Conservation (phyloP, 257 asterid genomes). For the Solanum microdontum region DNA sequence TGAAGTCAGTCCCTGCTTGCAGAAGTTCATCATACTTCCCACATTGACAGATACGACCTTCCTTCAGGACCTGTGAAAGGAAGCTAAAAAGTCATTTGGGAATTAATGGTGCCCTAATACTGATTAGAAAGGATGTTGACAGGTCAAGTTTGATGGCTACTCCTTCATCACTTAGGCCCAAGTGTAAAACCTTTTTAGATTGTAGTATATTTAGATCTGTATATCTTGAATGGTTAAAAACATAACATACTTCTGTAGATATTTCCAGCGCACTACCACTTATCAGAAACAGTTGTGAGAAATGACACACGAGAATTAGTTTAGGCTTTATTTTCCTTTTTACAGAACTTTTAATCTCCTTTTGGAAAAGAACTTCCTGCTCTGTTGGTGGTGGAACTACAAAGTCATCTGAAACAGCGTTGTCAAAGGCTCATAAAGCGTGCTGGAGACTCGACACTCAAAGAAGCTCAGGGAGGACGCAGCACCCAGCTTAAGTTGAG, state of each 20-base stretch:
- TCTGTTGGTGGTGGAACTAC: neutral
- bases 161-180: neutral
- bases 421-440: neutral
- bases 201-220: neutral
- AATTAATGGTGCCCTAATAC: neutral
- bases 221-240: neutral
- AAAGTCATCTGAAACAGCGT: neutral
- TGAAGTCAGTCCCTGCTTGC: conserved; percentile 94
- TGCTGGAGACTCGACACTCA: neutral
- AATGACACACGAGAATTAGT: neutral
- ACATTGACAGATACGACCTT: conserved; percentile 81
- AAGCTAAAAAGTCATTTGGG: conserved; percentile 6
- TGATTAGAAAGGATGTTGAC: neutral
- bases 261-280: neutral
- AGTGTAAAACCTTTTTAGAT: neutral
- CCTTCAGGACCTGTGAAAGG: conserved; percentile 72
- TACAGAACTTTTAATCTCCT: neutral
- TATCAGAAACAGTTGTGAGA: neutral
- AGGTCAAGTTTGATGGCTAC: neutral
- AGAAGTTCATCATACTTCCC: conserved; percentile 93
- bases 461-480: neutral
- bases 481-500: neutral
- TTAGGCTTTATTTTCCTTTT: neutral
- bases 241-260: neutral
- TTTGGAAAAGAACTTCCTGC: neutral